Evolutionary conservation across 2,329 filamentous ascomycete genomes (phyloP).

Genomic region (Trichocomaceae sp.): DNA sequence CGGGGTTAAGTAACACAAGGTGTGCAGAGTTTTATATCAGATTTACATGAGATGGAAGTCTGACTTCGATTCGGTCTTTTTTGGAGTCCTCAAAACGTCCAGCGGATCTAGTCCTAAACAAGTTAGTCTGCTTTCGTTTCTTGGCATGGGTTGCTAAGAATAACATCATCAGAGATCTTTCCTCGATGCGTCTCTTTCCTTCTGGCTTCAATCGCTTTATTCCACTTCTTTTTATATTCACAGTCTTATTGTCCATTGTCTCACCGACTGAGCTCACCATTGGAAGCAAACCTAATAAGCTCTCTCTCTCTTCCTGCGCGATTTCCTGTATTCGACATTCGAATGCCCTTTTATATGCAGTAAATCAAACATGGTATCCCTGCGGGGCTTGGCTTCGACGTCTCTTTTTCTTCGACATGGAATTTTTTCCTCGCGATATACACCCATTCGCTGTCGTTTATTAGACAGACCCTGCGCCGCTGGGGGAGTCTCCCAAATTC

Average conservation of each 20-base stretch:
- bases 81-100: too few relatives aligned
- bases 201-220: not conserved
- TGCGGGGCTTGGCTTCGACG: slow-evolving; percentile 7
- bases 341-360: not conserved
- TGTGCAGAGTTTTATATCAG: too few relatives aligned
- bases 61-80: too few relatives aligned
- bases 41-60: too few relatives aligned
- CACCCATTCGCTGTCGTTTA: not conserved
- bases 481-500: not conserved
- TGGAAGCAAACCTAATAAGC: not conserved
- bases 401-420: slow-evolving; percentile 9
- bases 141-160: not conserved
- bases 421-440: slow-evolving; percentile 2
- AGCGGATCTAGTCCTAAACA: not conserved
- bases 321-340: not conserved
- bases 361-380: slow-evolving; percentile 6
- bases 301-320: not conserved
- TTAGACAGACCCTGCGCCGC: not conserved
- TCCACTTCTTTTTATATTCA: not conserved
- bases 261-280: not conserved
- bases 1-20: too few relatives aligned
- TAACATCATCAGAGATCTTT: not conserved
- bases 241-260: not conserved
- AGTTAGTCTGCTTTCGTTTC: not conserved
- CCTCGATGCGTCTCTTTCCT: not conserved